phyloP scores from a whole-genome alignment of 345 rosid species.

The Ricinus communis region DNA sequence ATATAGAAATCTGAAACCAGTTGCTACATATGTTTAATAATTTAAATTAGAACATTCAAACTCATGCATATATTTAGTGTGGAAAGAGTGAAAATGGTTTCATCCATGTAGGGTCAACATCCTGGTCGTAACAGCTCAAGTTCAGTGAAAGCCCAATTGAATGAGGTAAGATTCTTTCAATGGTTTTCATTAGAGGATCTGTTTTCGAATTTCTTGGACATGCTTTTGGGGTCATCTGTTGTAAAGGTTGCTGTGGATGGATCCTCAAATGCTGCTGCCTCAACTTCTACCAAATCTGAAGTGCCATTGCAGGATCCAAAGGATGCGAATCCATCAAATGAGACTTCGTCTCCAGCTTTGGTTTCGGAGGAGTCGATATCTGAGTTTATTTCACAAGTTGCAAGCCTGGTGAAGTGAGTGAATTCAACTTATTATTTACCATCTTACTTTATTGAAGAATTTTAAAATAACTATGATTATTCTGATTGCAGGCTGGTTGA shows the following conservation, averaged over 20 bases:
- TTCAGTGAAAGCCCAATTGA: slow-evolving; percentile 60
- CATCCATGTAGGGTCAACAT: slow-evolving; percentile 35
- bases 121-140: slow-evolving; percentile 37
- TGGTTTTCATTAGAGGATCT: slow-evolving; percentile 39
- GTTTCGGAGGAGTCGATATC: slow-evolving; percentile 69
- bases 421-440: slow-evolving; percentile 1
- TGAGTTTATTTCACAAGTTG: slow-evolving; percentile 71
- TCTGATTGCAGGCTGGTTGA: slow-evolving; percentile 71
- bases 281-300: slow-evolving; percentile 36
- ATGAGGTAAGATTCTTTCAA: slow-evolving; percentile 53
- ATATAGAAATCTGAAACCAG: no score
- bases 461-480: slow-evolving; percentile 1
- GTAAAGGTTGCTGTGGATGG: slow-evolving; percentile 58
- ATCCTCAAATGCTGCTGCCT: slow-evolving; percentile 54
- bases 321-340: slow-evolving; percentile 36
- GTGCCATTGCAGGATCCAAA: slow-evolving; percentile 38
- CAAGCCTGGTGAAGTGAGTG: slow-evolving; percentile 78
- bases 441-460: background rate
- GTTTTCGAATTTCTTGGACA: slow-evolving; percentile 37
- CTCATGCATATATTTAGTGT: no score
- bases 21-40: no score
- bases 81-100: no score
- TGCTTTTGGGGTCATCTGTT: slow-evolving; percentile 52
- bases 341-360: slow-evolving; percentile 41
- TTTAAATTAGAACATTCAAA: no score